Evolutionary conservation across 306 rosid genomes (phyloP), one percentile per base, ranked within the genome.

Genomic region (Trifolium pratense): DNA sequence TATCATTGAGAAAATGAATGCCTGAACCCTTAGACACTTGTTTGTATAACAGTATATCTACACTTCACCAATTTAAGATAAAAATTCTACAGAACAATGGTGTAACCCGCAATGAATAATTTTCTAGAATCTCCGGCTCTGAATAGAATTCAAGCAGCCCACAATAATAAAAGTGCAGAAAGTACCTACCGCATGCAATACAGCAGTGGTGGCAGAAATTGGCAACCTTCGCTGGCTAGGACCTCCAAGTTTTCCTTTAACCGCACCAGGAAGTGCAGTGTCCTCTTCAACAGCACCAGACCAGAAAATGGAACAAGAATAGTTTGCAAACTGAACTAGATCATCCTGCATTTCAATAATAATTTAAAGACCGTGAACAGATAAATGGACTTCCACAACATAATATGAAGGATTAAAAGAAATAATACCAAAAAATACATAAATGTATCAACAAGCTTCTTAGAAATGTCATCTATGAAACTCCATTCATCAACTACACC

Each of bases 241-340:
- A 59, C 98, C 98, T 79, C 98, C 98, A 60, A 93, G 98, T 72
- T 84, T 93, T 73, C 98, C 98, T 79, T 77, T 93, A 46, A 93
- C 97, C 23, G 94, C 83, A 81, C 94, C 81, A 53, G 98, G 97
- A 25, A 93, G 86, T 68, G 67, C 36, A 43, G 79, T 57, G 58
- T 82, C 92, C 45, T 84, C 92, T 61, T 11, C 61, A 70, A 26
- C 78, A 77, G 61, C 49, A 62, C 66, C 71, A 75, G 86, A 82
- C 85, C 91, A 91, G 81, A 91, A 91, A 73, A 93, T 81, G 60
- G 89, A 85, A 80, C 94, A 91, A 62, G 90, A 88, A 66, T 67
- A 58, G 64, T 80, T 74, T 67, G 98, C 89, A 73, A 83, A 84
- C 55, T 81, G 84, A 76, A 91, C 87, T 77, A 91, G 84, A 79